phyloP scores from a whole-genome alignment of 2,329 filamentous ascomycete genomes.

The Pseudocercospora vitis region DNA sequence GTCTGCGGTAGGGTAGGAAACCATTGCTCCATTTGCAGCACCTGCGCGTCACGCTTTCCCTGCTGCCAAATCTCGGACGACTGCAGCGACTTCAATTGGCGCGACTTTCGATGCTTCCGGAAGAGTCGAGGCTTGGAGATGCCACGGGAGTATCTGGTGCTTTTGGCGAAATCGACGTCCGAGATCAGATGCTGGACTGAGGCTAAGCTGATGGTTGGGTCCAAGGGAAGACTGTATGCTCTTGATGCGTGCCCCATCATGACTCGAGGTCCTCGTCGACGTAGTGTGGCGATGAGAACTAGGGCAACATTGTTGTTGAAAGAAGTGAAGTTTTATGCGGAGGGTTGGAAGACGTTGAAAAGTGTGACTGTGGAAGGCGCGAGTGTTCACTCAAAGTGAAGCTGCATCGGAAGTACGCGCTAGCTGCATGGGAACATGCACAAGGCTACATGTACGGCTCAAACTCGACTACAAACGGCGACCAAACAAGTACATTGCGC shows the following conservation, averaged over 20 bases:
- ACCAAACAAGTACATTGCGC: neutral
- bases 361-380: slow-evolving; percentile 2
- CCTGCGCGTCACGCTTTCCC: slow-evolving; percentile 18
- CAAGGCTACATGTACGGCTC: neutral
- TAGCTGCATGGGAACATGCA: neutral
- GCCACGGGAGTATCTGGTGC: slow-evolving; percentile 5
- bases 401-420: neutral
- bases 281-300: too few species aligned
- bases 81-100: slow-evolving; percentile 19
- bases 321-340: neutral
- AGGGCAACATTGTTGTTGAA: too few species aligned
- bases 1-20: slow-evolving; percentile 18
- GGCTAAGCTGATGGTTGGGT: slow-evolving; percentile 12
- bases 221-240: slow-evolving; percentile 7
- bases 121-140: slow-evolving; percentile 10
- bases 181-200: slow-evolving; percentile 15
- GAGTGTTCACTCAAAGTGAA: neutral
- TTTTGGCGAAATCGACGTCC: neutral
- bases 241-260: neutral
- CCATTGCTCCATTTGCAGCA: slow-evolving; percentile 22
- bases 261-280: neutral
- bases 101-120: slow-evolving; percentile 15
- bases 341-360: neutral
- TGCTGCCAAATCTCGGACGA: slow-evolving; percentile 10
- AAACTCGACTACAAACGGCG: slow-evolving; percentile 1